phyloP scores from a whole-genome alignment of 805 yeast species.

The Schizosaccharomyces pombe region DNA sequence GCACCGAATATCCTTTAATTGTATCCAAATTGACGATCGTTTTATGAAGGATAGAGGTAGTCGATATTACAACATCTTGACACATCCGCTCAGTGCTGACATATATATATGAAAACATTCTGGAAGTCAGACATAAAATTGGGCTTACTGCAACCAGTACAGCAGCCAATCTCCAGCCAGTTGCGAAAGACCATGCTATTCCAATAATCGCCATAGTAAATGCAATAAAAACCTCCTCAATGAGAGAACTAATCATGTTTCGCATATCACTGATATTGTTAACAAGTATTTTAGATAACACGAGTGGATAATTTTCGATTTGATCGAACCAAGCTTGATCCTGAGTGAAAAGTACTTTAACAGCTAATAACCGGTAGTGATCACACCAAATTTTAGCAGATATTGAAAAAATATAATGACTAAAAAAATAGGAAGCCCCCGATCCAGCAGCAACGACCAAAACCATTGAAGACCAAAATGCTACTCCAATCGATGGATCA shows the following conservation, averaged over 20 bases:
- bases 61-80: constrained; percentile 17
- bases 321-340: constrained; percentile 25
- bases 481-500: constrained; percentile 9
- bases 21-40: constrained; percentile 24
- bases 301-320: constrained; percentile 4
- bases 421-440: constrained; percentile 31
- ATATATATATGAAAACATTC: constrained; percentile 27
- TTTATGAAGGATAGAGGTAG: constrained; percentile 6
- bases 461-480: constrained; percentile 46
- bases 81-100: constrained; percentile 36
- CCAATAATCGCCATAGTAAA: constrained; percentile 35
- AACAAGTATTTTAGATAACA: constrained; percentile 32
- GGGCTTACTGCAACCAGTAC: constrained; percentile 66
- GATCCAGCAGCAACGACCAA: constrained; percentile 39
- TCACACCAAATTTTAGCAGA: constrained; percentile 49
- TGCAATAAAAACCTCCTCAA: constrained; percentile 32
- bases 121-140: constrained; percentile 28
- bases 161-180: constrained; percentile 72
- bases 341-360: constrained; percentile 28
- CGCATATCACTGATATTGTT: constrained; percentile 68
- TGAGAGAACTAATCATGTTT: constrained; percentile 34
- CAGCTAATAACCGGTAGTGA: constrained; percentile 26
- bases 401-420: constrained; percentile 27
- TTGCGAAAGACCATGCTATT: constrained; percentile 46
- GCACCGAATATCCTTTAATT: constrained; percentile 33